phyloP scores from a whole-genome alignment of 176 grass and related monocot species.

The Urochloa ruziziensis region DNA sequence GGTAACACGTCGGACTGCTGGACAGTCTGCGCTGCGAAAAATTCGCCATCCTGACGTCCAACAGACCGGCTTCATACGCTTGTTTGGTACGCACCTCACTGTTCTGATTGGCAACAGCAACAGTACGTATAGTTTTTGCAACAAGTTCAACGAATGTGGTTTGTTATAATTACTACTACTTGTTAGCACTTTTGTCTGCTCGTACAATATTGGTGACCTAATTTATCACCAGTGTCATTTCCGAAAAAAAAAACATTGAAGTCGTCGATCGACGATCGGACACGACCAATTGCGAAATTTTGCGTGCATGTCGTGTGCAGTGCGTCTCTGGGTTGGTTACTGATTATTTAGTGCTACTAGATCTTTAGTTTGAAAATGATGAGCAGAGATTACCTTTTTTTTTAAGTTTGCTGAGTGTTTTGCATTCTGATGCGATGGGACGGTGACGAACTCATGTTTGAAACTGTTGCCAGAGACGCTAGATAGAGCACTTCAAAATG shows the following conservation, averaged over 20 bases:
- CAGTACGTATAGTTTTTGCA: neutral
- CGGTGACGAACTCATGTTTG: neutral
- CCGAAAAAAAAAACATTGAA: neutral
- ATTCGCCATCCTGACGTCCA: neutral
- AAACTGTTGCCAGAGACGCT: neutral
- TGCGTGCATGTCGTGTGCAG: neutral
- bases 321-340: neutral
- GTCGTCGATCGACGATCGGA: neutral
- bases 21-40: neutral
- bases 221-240: neutral
- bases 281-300: too few relatives aligned
- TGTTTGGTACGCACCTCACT: neutral
- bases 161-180: neutral
- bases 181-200: neutral
- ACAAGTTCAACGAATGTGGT: neutral
- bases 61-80: neutral
- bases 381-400: neutral
- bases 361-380: conserved; percentile 3
- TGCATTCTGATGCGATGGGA: neutral
- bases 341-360: neutral
- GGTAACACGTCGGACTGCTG: neutral
- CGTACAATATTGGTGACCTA: neutral
- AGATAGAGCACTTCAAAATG: neutral
- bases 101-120: neutral
- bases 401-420: neutral